Evolutionary conservation across 768 basidiomycete species (phyloP).

Genomic region (Suillus weaverae): DNA sequence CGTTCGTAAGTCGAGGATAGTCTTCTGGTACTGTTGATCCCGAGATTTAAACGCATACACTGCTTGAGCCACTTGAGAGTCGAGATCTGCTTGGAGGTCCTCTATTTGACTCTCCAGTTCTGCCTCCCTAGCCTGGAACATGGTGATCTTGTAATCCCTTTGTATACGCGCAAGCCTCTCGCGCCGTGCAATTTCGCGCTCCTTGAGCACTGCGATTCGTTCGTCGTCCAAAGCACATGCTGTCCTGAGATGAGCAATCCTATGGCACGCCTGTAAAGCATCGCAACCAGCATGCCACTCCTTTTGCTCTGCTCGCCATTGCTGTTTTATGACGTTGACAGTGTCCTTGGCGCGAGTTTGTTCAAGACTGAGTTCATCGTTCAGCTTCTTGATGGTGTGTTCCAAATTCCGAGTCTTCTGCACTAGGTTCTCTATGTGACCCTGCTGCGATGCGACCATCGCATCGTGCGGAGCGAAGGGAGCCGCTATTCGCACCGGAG

Average conservation of each 20-base stretch:
- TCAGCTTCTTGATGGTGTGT: conserved; percentile 55
- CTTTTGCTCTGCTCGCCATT: conserved; percentile 52
- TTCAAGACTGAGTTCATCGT: conserved; percentile 47
- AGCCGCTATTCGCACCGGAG: conserved; percentile 7
- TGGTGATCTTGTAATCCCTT: conserved; percentile 65
- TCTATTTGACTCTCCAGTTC: conserved; percentile 56
- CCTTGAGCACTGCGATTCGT: conserved; percentile 48
- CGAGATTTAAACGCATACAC: conserved; percentile 16
- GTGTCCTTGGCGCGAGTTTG: conserved; percentile 38
- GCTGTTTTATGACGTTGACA: conserved; percentile 28
- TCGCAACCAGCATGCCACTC: conserved; percentile 67
- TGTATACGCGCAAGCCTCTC: conserved; percentile 62
- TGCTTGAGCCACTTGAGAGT: conserved; percentile 19
- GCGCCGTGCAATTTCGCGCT: conserved; percentile 51
- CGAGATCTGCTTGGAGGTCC: conserved; percentile 51
- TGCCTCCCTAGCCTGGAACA: conserved; percentile 63
- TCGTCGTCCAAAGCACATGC: conserved; percentile 55
- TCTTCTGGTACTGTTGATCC: conserved; percentile 30
- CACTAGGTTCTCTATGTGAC: conserved; percentile 74
- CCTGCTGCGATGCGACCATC: conserved; percentile 59
- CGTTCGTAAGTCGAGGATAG: conserved; percentile 29
- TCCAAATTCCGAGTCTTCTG: conserved; percentile 66
- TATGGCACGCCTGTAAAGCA: conserved; percentile 59
- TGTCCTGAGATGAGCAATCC: conserved; percentile 62
- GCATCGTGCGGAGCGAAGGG: conserved; percentile 39